A percentile compares a stretch with the other conserved stretches of the same genome.
These are phyloP conservation scores for Boletus rex-veris DNA, from an alignment of 768 basidiomycete genomes.

Conservation along the genomic window DNA sequence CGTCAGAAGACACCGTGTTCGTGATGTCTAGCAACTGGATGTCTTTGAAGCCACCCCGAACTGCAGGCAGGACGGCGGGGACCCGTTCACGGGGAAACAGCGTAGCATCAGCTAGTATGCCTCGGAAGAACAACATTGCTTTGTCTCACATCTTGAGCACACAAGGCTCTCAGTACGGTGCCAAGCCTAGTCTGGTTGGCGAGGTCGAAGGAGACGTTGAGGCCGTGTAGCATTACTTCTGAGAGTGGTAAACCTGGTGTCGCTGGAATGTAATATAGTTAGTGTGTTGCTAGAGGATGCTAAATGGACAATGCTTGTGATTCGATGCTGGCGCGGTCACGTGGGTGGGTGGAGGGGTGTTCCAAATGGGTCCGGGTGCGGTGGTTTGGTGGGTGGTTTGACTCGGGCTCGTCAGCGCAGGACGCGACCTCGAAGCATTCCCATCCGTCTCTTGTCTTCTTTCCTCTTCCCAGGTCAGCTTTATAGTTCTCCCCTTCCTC, in stretches of 20 bases:
- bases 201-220: not conserved
- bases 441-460: constrained; percentile 10
- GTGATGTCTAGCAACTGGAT: not conserved
- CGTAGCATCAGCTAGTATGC: not conserved
- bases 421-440: constrained; percentile 31
- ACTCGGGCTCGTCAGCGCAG: constrained; percentile 32
- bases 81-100: not conserved
- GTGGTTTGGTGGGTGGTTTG: constrained; percentile 18
- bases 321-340: constrained; percentile 22
- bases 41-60: not conserved
- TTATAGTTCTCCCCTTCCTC: constrained; percentile 6
- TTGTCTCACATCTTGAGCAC: not conserved
- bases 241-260: too few species aligned
- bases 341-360: constrained; percentile 16
- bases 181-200: too few species aligned
- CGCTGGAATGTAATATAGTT: too few species aligned
- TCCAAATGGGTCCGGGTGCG: constrained; percentile 32
- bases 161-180: constrained; percentile 1
- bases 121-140: not conserved
- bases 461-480: constrained; percentile 8
- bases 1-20: not conserved
- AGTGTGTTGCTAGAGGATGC: not conserved
- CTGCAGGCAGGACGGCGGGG: not conserved
- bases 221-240: not conserved
- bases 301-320: constrained; percentile 1